Evolutionary conservation across 176 grass and related monocot genomes (phyloP), one percentile per base, ranked within the genome.

Genomic region (Bromus sterilis): DNA sequence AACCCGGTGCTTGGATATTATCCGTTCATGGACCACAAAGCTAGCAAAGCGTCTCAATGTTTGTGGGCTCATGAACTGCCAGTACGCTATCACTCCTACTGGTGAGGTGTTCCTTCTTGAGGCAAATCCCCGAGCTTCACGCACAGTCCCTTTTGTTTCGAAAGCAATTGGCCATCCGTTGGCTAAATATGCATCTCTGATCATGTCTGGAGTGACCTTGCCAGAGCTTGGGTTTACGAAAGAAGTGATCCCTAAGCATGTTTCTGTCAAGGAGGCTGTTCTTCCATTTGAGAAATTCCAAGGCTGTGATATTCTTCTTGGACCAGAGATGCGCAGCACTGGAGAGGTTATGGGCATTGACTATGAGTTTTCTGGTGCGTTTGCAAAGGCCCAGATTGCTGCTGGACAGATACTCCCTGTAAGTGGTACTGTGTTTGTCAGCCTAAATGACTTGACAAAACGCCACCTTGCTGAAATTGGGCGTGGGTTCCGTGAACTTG

Each of bases 341-440:
- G 97, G 93, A 44, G 93, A 99, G 84, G 97, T 99, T 4, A 99
- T 99, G 97, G 97, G 97, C 60, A 99, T 99, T 66, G 97, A 96
- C 62, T 96, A 85, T 21, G 91, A 91, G 37, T 96, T 96, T 71
- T 90, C 93, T 74, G 57, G 94, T 42, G 97, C 97, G 39, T 99
- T 99, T 85, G 97, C 93, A 0, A 99, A 99, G 76, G 97, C 97
- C 28, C 97, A 99, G 74, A 93, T 99, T 89, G 97, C 97, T 63
- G 97, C 97, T 58, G 97, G 97, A 76, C 97, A 99, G 87, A 92
- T 90, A 69, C 87, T 99, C 25, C 69, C 93, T 40, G n/a, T 80
- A 72, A 84, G 74, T 40, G 97, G 97, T 44, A 92, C 89, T 26
- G 89, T 90, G 20, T 99, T 99, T 84, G 77, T 99, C 62, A 99